These are phyloP conservation scores for Apophysomyces elegans DNA, from an alignment of 371 early-diverging fungal genomes.

Conservation along the genomic window DNA sequence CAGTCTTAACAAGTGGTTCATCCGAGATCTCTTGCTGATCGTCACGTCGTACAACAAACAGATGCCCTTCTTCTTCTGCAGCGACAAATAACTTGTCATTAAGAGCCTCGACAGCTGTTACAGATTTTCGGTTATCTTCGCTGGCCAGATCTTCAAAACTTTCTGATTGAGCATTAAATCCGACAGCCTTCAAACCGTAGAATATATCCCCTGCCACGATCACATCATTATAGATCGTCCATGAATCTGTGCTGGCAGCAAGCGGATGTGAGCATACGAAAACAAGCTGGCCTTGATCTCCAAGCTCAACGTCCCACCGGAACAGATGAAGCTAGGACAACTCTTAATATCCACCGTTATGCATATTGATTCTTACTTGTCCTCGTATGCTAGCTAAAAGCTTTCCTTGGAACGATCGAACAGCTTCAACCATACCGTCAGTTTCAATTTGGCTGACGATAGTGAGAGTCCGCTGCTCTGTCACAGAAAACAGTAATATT, in stretches of 20 bases:
- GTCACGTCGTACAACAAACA: constrained; percentile 65
- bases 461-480: constrained; percentile 44
- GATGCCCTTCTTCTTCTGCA: constrained; percentile 64
- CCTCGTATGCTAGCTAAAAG: constrained; percentile 61
- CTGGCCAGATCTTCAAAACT: constrained; percentile 68
- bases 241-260: constrained; percentile 35
- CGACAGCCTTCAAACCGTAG: constrained; percentile 39
- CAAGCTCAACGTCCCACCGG: constrained; percentile 37
- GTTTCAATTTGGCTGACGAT: constrained; percentile 45
- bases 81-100: constrained; percentile 67
- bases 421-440: constrained; percentile 57
- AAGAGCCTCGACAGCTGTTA: constrained; percentile 65
- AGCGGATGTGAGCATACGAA: constrained; percentile 27
- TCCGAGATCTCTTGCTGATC: constrained; percentile 40
- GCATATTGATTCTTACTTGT: constrained; percentile 37
- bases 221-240: constrained; percentile 28
- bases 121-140: constrained; percentile 68
- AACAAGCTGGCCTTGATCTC: constrained; percentile 32
- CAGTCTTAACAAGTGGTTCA: constrained; percentile 61
- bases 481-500: constrained; percentile 59
- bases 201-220: constrained; percentile 40
- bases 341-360: not conserved
- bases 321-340: constrained; percentile 33
- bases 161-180: constrained; percentile 56
- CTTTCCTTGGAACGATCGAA: constrained; percentile 52